Conservation (phyloP, 345 rosid species). For the Corymbia maculata region DNA sequence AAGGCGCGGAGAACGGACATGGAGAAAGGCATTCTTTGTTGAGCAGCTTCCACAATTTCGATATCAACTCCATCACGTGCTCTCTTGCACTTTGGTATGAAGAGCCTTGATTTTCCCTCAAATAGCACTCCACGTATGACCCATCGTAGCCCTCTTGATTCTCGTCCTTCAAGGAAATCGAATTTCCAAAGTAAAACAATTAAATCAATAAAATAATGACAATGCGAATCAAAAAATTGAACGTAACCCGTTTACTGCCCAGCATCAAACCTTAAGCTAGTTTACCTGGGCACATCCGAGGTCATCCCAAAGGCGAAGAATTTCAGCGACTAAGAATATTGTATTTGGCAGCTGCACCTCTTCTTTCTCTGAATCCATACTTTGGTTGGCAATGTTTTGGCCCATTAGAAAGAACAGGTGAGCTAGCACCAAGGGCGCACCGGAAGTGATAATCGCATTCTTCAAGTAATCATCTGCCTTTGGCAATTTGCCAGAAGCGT, state of each 20-base stretch:
- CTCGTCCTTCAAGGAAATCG: not conserved
- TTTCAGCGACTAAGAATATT: constrained; percentile 28
- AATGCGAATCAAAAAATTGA: not conserved
- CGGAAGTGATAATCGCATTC: not conserved
- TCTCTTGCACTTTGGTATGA: constrained; percentile 11
- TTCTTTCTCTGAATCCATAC: not conserved
- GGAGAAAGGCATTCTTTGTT: constrained; percentile 28
- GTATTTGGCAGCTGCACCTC: constrained; percentile 8
- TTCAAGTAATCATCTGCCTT: constrained; percentile 1
- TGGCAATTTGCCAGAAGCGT: not conserved
- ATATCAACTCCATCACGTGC: constrained; percentile 17
- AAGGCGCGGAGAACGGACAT: constrained; percentile 19
- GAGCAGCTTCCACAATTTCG: constrained; percentile 39
- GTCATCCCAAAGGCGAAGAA: constrained; percentile 54
- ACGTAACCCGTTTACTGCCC: not conserved
- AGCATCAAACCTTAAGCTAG: not conserved
- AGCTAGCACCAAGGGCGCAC: not conserved
- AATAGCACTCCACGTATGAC: constrained; percentile 43
- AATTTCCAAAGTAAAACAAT: not conserved
- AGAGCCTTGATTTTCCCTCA: constrained; percentile 20
- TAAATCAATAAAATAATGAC: not conserved
- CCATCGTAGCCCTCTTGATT: constrained; percentile 23
- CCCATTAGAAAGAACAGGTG: not conserved
- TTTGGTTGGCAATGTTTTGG: not conserved
- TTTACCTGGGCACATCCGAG: constrained; percentile 41